Conservation (phyloP, 805 yeast genomes). For the Wickerhamiella qilinensis region DNA sequence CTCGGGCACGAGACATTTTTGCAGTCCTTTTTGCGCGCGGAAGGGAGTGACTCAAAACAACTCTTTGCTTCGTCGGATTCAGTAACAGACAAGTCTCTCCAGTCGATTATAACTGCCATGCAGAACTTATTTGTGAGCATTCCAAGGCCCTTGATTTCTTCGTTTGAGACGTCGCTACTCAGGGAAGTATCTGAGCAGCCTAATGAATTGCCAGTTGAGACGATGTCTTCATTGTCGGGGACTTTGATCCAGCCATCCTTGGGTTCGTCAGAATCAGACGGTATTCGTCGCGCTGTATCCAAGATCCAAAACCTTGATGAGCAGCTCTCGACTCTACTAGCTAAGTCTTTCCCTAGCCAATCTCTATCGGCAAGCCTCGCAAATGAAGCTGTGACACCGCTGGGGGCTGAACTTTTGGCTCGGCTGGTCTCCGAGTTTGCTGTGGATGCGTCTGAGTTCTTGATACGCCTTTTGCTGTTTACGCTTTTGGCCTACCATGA, state of each 20-base stretch:
- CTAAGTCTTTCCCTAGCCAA: conserved; percentile 2
- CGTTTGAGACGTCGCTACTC: conserved; percentile 2
- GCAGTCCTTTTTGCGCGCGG: background rate
- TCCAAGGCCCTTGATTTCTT: background rate
- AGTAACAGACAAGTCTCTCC: background rate
- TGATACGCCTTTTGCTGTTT: conserved; percentile 3
- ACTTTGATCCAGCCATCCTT: conserved; percentile 6
- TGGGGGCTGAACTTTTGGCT: conserved; percentile 10
- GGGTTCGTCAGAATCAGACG: conserved; percentile 4
- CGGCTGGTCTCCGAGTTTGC: conserved; percentile 8
- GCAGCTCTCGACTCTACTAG: background rate
- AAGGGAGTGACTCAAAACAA: too few species aligned
- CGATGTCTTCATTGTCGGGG: conserved; percentile 10
- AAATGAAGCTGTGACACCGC: conserved; percentile 3
- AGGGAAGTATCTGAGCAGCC: background rate
- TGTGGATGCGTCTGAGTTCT: conserved; percentile 4
- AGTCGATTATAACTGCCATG: background rate
- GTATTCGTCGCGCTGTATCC: conserved; percentile 6
- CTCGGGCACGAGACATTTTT: background rate
- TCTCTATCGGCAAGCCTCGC: background rate
- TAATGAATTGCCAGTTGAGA: conserved; percentile 12
- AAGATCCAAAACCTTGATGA: conserved; percentile 6
- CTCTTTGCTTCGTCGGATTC: background rate
- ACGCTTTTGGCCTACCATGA: conserved; percentile 11
- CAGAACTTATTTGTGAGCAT: background rate